Conservation (phyloP, 371 early-diverging fungal genomes). For the Apophysomyces variabilis region DNA sequence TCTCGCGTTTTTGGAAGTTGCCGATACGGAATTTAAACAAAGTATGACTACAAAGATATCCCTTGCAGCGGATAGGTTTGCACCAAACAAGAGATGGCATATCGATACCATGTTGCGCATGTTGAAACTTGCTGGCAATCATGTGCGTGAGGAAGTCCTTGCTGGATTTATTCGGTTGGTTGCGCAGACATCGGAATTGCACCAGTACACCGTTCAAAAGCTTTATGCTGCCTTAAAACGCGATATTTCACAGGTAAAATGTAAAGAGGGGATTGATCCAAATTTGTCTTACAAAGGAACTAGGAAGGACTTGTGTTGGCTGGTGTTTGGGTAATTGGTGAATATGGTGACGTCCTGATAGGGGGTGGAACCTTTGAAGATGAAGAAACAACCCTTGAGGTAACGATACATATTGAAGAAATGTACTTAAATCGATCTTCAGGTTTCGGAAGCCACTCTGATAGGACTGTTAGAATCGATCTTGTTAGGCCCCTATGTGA, state of each 20-base stretch:
- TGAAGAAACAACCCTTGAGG: conserved; percentile 66
- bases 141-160: conserved; percentile 76
- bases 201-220: conserved; percentile 87
- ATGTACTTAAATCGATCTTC: not conserved
- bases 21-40: conserved; percentile 90
- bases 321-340: conserved; percentile 94
- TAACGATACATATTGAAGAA: conserved; percentile 17
- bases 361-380: conserved; percentile 72
- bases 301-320: conserved; percentile 91
- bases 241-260: conserved; percentile 71
- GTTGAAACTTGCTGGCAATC: conserved; percentile 78
- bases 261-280: conserved; percentile 28
- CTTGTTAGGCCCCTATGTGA: conserved; percentile 79
- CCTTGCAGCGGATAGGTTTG: conserved; percentile 84
- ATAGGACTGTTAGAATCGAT: conserved; percentile 75
- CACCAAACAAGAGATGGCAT: conserved; percentile 95
- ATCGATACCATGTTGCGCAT: conserved; percentile 94
- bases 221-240: conserved; percentile 81
- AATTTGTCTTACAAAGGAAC: not conserved
- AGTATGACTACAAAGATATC: conserved; percentile 90
- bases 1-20: conserved; percentile 88
- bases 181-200: conserved; percentile 77
- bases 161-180: conserved; percentile 73
- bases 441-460: conserved; percentile 77
- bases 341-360: conserved; percentile 92